Base-by-base conservation (phyloP, 108 stramenopile species). In the Nitzschia palea region DNA sequence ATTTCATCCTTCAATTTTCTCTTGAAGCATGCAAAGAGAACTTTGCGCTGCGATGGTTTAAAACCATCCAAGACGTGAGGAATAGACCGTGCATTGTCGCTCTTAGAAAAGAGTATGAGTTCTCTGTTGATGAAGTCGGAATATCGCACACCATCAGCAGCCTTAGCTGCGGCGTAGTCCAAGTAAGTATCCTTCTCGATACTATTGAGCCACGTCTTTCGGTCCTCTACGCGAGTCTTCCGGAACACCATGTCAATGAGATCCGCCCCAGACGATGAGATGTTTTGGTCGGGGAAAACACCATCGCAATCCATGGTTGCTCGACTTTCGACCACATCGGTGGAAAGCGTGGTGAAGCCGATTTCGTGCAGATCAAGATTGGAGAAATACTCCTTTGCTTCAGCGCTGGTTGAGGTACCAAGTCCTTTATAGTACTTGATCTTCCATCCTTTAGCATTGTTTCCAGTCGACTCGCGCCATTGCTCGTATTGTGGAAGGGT, bases 361-460 rank as follows among this genome's bases (percentile, higher is more conserved):
- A 91, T 74, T 58, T 91, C 89, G 44, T 94, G 93, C 22, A 74
- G 65, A 29, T 86, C 84, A 35, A 91, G 72, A 45, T 91, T 83
- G 3, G 86, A 80, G 68, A 90, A 92, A 59, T 91, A 95, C 61
- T 90, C 90, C 57, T 90, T 91, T 37, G 97, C 99, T 75, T 99
- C 99, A 40, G 85, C 79, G 30, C 93, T 81, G 8, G 97, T 98
- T 20, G 94, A 95, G 1, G 99, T 99, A 57, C 99, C 98, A 32
- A 99, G 80, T 73, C 98, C 98, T 82, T 99, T 99, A 82, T 99
- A 99, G 80, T 99, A 99, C 86, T 93, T 93, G 80, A 91, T 94
- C 12, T 62, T 88, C 94, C 93, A 99, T 14, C 97, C 96, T 68
- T 98, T 96, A 17, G 80, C 97, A 64, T 95, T 82, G 65, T 95